These are phyloP conservation scores for Pilasporangium apinafurcum DNA, from an alignment of 352 stramenopile species.

Conservation along the genomic window DNA sequence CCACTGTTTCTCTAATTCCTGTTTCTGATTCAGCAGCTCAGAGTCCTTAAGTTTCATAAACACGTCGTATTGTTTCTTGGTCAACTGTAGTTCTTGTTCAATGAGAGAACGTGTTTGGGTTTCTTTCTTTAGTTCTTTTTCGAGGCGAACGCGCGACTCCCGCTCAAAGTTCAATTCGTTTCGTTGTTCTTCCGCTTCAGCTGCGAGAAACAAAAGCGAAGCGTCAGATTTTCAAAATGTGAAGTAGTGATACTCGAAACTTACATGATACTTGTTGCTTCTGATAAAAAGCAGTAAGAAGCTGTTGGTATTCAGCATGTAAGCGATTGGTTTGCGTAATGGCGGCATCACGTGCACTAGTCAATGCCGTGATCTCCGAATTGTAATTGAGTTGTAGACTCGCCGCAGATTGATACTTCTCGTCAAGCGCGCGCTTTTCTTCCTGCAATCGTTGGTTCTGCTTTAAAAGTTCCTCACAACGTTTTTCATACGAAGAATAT, in stretches of 20 bases:
- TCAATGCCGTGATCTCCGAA: constrained; percentile 47
- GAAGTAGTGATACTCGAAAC: constrained; percentile 3
- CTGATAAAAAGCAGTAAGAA: constrained; percentile 69
- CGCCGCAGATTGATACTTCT: constrained; percentile 52
- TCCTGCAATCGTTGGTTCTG: constrained; percentile 56
- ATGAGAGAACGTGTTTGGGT: constrained; percentile 43
- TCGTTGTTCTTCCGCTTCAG: constrained; percentile 45
- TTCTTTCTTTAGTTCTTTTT: constrained; percentile 61
- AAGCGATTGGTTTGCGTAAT: constrained; percentile 69
- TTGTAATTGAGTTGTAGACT: constrained; percentile 47
- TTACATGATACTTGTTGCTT: constrained; percentile 50
- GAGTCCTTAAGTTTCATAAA: constrained; percentile 53
- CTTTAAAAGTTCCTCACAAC: constrained; percentile 57
- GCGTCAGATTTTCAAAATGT: not conserved
- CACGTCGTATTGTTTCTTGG: constrained; percentile 71
- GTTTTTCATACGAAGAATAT: constrained; percentile 61
- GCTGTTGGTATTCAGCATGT: constrained; percentile 68
- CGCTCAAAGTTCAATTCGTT: constrained; percentile 61
- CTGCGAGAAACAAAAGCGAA: constrained; percentile 1
- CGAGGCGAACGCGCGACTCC: constrained; percentile 38
- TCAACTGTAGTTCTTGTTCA: constrained; percentile 61
- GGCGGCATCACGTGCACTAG: constrained; percentile 53
- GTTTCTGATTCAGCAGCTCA: constrained; percentile 31
- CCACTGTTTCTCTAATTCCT: constrained; percentile 44
- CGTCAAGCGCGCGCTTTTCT: constrained; percentile 52